These are phyloP conservation scores for Fusarium poae DNA, from an alignment of 2,329 filamentous ascomycete genomes.

Conservation along the genomic window DNA sequence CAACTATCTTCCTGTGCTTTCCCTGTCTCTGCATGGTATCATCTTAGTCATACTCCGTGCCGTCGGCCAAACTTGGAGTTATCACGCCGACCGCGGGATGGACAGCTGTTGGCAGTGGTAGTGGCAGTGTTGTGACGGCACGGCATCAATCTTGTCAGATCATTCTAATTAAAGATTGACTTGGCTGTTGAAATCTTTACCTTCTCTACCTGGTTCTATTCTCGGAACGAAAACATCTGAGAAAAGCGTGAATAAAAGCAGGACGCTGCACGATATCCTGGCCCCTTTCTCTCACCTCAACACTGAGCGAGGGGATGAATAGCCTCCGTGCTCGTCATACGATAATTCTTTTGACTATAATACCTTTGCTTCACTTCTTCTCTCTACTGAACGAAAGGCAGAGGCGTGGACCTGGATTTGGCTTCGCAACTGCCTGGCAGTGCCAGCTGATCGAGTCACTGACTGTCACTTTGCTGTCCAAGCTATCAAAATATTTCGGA, in stretches of 20 bases:
- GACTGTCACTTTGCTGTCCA: not conserved
- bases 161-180: constrained; percentile 7
- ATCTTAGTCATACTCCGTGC: constrained; percentile 7
- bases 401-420: not conserved
- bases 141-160: constrained; percentile 10
- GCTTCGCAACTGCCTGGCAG: constrained; percentile 14
- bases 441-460: constrained; percentile 5
- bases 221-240: not conserved
- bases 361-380: not conserved
- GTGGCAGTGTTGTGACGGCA: constrained; percentile 10
- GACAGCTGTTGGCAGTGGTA: constrained; percentile 5
- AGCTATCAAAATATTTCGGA: not conserved
- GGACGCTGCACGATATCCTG: not conserved
- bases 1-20: not conserved
- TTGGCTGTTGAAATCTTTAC: not conserved
- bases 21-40: constrained; percentile 1
- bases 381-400: not conserved
- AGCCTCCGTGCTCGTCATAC: not conserved
- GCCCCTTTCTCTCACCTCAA: constrained; percentile 24
- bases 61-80: constrained; percentile 15
- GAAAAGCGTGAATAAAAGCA: not conserved
- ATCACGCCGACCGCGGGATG: constrained; percentile 11
- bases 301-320: constrained; percentile 1
- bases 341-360: not conserved
- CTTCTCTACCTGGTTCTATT: not conserved